Conservation (phyloP, 768 basidiomycete species). For the Agrocybe chaxingu region DNA sequence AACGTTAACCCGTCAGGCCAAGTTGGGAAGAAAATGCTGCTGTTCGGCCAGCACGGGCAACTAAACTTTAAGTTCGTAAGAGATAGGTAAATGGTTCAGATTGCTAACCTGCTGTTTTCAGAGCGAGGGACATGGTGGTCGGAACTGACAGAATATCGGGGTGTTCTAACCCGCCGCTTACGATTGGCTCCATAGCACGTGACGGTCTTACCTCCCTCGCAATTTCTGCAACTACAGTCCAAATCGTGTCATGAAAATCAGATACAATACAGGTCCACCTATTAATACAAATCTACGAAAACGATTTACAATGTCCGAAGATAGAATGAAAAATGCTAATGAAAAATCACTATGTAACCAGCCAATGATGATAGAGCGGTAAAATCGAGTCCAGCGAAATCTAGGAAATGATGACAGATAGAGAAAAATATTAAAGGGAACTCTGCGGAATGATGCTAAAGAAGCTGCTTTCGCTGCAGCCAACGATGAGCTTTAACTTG, state of each 20-base stretch:
- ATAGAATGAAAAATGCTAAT: not conserved
- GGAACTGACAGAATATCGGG: constrained; percentile 6
- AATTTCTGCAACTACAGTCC: not conserved
- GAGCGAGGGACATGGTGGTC: constrained; percentile 46
- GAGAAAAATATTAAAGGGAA: not conserved
- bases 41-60: constrained; percentile 37
- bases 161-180: constrained; percentile 13
- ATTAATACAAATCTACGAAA: constrained; percentile 2
- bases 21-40: constrained; percentile 42
- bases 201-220: constrained; percentile 2
- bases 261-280: not conserved
- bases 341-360: not conserved
- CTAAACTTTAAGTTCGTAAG: constrained; percentile 18
- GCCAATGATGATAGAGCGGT: not conserved
- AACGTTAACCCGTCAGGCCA: constrained; percentile 35
- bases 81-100: not conserved
- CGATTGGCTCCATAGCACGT: constrained; percentile 20
- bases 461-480: constrained; percentile 35
- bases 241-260: not conserved
- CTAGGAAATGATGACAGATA: constrained; percentile 8
- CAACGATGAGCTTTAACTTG: constrained; percentile 86
- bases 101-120: constrained; percentile 34
- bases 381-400: constrained; percentile 1
- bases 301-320: not conserved
- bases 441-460: no score